A percentile compares a stretch with the other conserved stretches of the same genome.
Evolutionary conservation across 495 filamentous ascomycete species (phyloP).

Genomic region (Podospora fimiseda): DNA sequence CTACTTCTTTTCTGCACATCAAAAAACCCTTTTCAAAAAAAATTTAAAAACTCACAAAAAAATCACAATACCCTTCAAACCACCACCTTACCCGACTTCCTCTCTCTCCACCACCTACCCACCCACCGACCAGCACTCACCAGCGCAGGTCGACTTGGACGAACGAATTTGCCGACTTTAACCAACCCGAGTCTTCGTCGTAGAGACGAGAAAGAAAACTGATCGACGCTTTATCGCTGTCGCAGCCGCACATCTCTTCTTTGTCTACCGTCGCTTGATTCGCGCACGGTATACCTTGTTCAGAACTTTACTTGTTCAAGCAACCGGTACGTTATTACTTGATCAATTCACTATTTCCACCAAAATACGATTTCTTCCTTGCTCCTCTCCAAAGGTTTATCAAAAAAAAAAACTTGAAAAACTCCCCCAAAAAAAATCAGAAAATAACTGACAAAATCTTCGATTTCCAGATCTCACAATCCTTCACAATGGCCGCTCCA

Average conservation of each 20-base stretch:
- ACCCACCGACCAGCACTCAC: background rate
- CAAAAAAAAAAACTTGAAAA: no score
- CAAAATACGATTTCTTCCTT: no score
- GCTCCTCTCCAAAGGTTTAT: no score
- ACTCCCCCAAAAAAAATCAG: background rate
- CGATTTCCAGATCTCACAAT: constrained; percentile 4
- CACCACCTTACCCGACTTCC: constrained; percentile 16
- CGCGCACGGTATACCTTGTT: constrained; percentile 15
- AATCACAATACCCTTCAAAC: constrained; percentile 30
- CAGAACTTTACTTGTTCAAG: constrained; percentile 6
- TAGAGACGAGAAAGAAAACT: constrained; percentile 10
- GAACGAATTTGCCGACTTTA: constrained; percentile 14
- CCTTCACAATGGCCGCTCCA: constrained; percentile 54
- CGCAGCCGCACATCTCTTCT: constrained; percentile 4
- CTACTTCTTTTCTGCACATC: constrained; percentile 27
- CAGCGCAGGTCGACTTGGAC: constrained; percentile 6
- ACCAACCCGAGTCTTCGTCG: constrained; percentile 14
- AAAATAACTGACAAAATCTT: no score
- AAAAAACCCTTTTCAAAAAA: constrained; percentile 40
- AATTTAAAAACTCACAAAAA: constrained; percentile 43
- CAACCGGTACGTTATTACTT: constrained; percentile 16
- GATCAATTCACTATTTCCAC: background rate
- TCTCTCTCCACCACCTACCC: constrained; percentile 8
- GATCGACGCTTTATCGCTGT: constrained; percentile 10
- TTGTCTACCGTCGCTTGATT: constrained; percentile 28